phyloP scores from a whole-genome alignment of 2,329 filamentous ascomycete genomes.

The Fusarium beomiforme region DNA sequence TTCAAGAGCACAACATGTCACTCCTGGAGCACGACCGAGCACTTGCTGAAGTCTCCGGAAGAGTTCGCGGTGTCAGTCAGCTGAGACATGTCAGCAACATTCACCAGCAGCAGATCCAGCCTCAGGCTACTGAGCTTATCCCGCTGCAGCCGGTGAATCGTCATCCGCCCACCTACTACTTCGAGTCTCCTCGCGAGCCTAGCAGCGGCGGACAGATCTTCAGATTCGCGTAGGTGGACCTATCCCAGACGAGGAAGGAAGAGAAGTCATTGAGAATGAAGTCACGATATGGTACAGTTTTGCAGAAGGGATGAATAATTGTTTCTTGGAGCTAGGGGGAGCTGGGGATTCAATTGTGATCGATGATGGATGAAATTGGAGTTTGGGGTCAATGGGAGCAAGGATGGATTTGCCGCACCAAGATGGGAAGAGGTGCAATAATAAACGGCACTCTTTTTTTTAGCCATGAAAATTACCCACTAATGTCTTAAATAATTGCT shows the following conservation, averaged over 20 bases:
- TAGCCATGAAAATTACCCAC: not conserved
- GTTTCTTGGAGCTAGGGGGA: not conserved
- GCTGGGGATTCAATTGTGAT: not conserved
- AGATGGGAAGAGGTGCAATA: not conserved
- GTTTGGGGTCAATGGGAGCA: not conserved
- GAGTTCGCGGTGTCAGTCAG: not conserved
- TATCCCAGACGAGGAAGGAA: not conserved
- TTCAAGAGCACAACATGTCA: not conserved
- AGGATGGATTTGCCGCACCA: not conserved
- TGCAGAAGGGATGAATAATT: not conserved
- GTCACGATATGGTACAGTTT: not conserved
- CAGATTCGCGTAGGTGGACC: not conserved
- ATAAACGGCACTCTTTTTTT: not conserved
- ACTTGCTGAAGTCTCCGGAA: not conserved
- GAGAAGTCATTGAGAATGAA: not conserved
- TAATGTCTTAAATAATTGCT: not conserved
- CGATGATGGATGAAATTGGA: not conserved
- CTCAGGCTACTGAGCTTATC: not conserved
- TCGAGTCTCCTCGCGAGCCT: not conserved
- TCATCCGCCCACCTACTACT: not conserved
- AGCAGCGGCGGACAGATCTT: not conserved
- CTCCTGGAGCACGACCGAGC: not conserved
- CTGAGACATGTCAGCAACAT: not conserved
- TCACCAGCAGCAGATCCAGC: not conserved
- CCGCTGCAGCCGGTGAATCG: not conserved